phyloP scores from a whole-genome alignment of 495 filamentous ascomycete genomes.

The Astrothelium macrocarpum region DNA sequence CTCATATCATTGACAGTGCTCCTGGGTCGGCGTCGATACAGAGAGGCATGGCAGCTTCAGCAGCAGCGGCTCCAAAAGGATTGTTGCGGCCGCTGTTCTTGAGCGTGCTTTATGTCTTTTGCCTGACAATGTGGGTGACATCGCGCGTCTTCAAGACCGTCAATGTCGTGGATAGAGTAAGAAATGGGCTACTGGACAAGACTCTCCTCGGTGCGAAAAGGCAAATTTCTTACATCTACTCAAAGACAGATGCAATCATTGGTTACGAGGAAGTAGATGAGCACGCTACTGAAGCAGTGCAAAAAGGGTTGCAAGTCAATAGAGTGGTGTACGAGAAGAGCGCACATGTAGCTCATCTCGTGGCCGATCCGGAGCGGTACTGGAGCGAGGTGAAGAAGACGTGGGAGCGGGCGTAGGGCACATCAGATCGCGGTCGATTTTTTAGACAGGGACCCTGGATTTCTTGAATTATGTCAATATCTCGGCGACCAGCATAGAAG shows the following conservation, averaged over 20 bases:
- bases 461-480: no score
- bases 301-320: background rate
- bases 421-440: background rate
- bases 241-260: background rate
- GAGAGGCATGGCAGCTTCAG: slow-evolving; percentile 4
- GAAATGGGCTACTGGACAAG: slow-evolving; percentile 2
- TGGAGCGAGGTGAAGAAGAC: background rate
- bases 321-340: background rate
- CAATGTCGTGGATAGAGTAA: slow-evolving; percentile 1
- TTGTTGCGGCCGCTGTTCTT: background rate
- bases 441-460: background rate
- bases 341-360: background rate
- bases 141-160: background rate
- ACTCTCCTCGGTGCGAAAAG: background rate
- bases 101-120: background rate
- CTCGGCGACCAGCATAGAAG: no score
- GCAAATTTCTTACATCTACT: background rate
- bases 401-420: background rate
- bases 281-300: background rate
- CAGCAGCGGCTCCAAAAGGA: background rate
- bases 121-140: background rate
- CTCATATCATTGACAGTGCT: slow-evolving; percentile 1
- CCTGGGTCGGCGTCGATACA: background rate
- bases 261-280: background rate
- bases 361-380: background rate